Evolutionary conservation across 2,329 filamentous ascomycete species (phyloP).

Genomic region (Escovopsis sp.): DNA sequence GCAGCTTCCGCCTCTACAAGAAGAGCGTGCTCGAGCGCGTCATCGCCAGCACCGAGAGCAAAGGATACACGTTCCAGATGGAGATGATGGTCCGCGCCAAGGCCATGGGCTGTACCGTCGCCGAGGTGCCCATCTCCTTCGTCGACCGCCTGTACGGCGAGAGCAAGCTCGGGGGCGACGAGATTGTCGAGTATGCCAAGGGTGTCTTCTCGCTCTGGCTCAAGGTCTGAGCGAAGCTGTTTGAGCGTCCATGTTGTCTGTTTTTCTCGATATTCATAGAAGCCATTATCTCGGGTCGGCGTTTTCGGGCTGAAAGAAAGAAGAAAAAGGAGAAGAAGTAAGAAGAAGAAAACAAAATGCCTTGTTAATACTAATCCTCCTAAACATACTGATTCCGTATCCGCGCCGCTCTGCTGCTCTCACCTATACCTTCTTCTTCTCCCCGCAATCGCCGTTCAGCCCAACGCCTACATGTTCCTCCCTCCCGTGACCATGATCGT

Average conservation of each 20-base stretch:
- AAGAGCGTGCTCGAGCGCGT: slow-evolving; percentile 77
- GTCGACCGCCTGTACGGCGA: slow-evolving; percentile 93
- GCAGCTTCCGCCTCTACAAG: slow-evolving; percentile 91
- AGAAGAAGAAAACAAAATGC: slow-evolving; percentile 13
- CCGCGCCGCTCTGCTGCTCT: neutral
- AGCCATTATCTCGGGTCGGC: slow-evolving; percentile 4
- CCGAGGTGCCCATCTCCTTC: slow-evolving; percentile 91
- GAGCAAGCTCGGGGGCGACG: slow-evolving; percentile 83
- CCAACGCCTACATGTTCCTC: slow-evolving; percentile 35
- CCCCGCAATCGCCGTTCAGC: neutral
- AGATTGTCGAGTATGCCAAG: slow-evolving; percentile 95
- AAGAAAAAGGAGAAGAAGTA: slow-evolving; percentile 13
- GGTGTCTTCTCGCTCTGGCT: slow-evolving; percentile 65
- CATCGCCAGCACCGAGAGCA: slow-evolving; percentile 80
- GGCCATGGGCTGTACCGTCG: slow-evolving; percentile 85
- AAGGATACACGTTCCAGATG: slow-evolving; percentile 99
- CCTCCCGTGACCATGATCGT: slow-evolving; percentile 79
- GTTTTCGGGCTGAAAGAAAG: slow-evolving; percentile 13
- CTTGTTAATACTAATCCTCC: slow-evolving; percentile 1
- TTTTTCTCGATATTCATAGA: too few relatives aligned
- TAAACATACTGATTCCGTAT: slow-evolving; percentile 2
- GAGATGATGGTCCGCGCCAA: slow-evolving; percentile 98
- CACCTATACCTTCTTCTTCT: neutral
- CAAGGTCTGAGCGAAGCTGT: slow-evolving; percentile 41
- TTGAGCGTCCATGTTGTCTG: neutral